These are phyloP conservation scores for Drosera capensis DNA, from an alignment of 148 eudicot species.

Conservation along the genomic window DNA sequence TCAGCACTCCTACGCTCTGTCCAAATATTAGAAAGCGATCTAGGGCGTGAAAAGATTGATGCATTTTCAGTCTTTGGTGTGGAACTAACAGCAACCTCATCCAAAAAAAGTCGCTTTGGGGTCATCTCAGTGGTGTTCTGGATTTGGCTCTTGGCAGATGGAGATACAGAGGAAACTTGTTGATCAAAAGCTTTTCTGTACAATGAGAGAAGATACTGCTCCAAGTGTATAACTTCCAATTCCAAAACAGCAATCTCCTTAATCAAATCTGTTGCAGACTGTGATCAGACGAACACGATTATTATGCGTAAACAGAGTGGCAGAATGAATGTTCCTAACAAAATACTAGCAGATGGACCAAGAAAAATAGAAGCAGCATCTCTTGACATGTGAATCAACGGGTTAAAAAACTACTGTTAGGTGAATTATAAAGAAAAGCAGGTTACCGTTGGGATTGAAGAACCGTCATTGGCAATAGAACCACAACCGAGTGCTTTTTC, in stretches of 20 bases:
- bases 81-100: conserved; percentile 28
- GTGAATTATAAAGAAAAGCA: neutral
- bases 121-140: conserved; percentile 26
- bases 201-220: conserved; percentile 79
- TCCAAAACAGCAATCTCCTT: conserved; percentile 82
- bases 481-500: conserved; percentile 69
- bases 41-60: conserved; percentile 14
- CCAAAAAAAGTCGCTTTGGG: conserved; percentile 42
- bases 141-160: conserved; percentile 29
- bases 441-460: conserved; percentile 56
- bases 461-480: conserved; percentile 26
- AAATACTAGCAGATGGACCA: neutral
- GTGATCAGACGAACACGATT: conserved; percentile 13
- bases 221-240: conserved; percentile 78
- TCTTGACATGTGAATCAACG: neutral
- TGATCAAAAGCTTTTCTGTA: conserved; percentile 90
- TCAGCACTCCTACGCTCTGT: conserved; percentile 14
- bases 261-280: conserved; percentile 89
- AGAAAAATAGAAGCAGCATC: neutral
- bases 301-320: neutral
- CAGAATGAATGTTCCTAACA: no score
- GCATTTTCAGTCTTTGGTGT: conserved; percentile 18
- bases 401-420: neutral
- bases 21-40: conserved; percentile 13
- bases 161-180: conserved; percentile 50